Evolutionary conservation across 2,329 filamentous ascomycete species (phyloP), one percentile per base, ranked within the genome.

Genomic region (Pyricularia sp.): DNA sequence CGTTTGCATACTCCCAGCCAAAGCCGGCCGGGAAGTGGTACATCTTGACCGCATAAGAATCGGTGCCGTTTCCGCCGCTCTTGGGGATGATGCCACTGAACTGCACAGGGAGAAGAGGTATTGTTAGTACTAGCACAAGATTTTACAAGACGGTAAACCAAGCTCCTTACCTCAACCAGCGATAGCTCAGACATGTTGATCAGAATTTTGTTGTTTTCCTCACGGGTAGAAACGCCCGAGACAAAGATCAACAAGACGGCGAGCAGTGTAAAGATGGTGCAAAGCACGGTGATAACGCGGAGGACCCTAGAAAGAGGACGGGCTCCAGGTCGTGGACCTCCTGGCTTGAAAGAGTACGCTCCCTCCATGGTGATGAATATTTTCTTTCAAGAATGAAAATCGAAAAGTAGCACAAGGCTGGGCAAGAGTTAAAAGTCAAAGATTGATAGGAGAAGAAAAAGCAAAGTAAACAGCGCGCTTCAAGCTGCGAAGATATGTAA

Each of bases 41-140:
- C 30, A 68, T 64, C 59, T 64, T 68, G 59, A 68, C 67, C 30
- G 10, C 5, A 31, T 50, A 68, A 23, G 61, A 31, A n/a, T 68
- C 31, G 31, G 25, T 64, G 28, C 30, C 42, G 59, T 64, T 64
- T 5, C 20, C 33, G 30, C 31, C 23, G 31, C 20, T 42, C 33
- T 68, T 68, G 25, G 67, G 30, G 33, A 68, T 11, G 30, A 68
- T 31, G 67, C 67, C 67, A 33, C 63, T 61, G 33, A 68, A 68
- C 67, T 68, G 30, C 25, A 33, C 4, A n/a, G 36, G 11, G 36
- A 20, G 65, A 55, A 26, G 9, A 5, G 36, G 14, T 26, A 36
- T 42, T 42, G 23, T 65, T 33, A 65, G 28, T 65, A 50, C 11
- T 63, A 31, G 58, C 20, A 42, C 20, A 25, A 12, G 36, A 17